phyloP scores from a whole-genome alignment of 495 filamentous ascomycete species.

The Pyronema omphalodes region DNA sequence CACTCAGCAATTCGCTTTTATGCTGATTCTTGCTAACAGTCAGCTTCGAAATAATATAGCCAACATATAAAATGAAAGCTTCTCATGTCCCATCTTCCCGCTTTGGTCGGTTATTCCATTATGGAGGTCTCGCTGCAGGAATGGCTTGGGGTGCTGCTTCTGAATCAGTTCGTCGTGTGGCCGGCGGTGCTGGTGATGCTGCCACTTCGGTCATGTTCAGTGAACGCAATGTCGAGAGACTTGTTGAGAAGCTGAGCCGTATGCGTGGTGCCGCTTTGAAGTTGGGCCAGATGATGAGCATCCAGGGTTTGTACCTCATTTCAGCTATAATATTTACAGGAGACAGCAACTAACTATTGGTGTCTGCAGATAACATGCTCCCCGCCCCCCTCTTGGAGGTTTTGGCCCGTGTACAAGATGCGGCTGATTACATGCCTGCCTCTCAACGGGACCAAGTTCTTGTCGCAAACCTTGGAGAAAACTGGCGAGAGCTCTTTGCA shows the following conservation, averaged over 20 bases:
- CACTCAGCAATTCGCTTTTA: not conserved
- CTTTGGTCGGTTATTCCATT: constrained; percentile 79
- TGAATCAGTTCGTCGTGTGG: constrained; percentile 57
- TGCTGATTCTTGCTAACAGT: not conserved
- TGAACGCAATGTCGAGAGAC: constrained; percentile 70
- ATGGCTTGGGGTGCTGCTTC: constrained; percentile 90
- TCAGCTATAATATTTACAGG: not conserved
- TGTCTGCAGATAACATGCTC: constrained; percentile 49
- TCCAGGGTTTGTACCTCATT: constrained; percentile 44
- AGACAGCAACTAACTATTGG: constrained; percentile 2
- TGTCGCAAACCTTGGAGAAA: constrained; percentile 51
- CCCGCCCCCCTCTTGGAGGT: constrained; percentile 70
- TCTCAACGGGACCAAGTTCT: constrained; percentile 80
- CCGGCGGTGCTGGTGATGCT: constrained; percentile 34
- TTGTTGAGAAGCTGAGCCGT: constrained; percentile 77
- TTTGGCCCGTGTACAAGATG: constrained; percentile 84
- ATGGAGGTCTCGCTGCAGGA: constrained; percentile 75
- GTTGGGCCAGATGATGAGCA: constrained; percentile 89
- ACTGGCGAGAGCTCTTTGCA: constrained; percentile 70
- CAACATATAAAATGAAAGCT: constrained; percentile 56
- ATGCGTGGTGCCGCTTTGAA: constrained; percentile 99
- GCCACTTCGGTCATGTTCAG: constrained; percentile 72
- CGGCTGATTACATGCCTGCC: constrained; percentile 93
- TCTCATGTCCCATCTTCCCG: constrained; percentile 82
- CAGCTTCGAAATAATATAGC: too few relatives aligned